phyloP scores from a whole-genome alignment of 2,329 filamentous ascomycete species.

The Xylariaceae sp. region DNA sequence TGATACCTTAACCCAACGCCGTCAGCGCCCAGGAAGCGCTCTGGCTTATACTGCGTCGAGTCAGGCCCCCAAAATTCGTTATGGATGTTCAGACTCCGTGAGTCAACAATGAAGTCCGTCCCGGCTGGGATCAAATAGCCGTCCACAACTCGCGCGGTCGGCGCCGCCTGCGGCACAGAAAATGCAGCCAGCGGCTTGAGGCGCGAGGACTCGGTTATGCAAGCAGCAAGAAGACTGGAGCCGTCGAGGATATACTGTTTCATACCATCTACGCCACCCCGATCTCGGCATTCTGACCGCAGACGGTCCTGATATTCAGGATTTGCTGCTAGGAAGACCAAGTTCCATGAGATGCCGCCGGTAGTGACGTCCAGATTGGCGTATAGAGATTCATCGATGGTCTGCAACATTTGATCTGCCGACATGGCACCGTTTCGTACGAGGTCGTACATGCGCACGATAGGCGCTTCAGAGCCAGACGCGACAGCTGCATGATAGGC shows the following conservation, averaged over 20 bases:
- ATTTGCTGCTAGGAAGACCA: conserved; percentile 46
- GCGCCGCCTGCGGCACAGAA: conserved; percentile 45
- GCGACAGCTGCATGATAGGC: conserved; percentile 15
- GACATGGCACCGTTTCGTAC: too few relatives aligned
- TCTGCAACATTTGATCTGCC: conserved; percentile 44
- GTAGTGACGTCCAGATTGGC: conserved; percentile 48
- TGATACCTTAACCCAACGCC: conserved; percentile 36
- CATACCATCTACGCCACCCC: neutral
- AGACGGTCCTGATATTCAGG: conserved; percentile 36
- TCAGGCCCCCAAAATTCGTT: conserved; percentile 27
- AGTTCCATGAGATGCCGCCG: conserved; percentile 46
- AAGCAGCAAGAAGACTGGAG: conserved; percentile 20
- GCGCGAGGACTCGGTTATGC: conserved; percentile 42
- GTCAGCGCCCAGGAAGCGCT: conserved; percentile 25
- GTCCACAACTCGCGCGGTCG: conserved; percentile 39
- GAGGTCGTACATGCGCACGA: conserved; percentile 26
- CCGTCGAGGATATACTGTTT: conserved; percentile 1
- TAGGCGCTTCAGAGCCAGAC: neutral
- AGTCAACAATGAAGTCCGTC: conserved; percentile 46
- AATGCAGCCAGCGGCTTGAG: conserved; percentile 45
- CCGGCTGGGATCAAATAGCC: conserved; percentile 42
- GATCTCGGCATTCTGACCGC: conserved; percentile 29
- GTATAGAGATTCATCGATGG: conserved; percentile 48
- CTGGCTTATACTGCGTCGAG: conserved; percentile 43
- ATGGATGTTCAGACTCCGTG: conserved; percentile 44